A percentile compares a stretch with the other conserved stretches of the same genome.
These are phyloP conservation scores for Penicillium sp. DNA, from an alignment of 2,329 filamentous ascomycete species.

Conservation along the genomic window DNA sequence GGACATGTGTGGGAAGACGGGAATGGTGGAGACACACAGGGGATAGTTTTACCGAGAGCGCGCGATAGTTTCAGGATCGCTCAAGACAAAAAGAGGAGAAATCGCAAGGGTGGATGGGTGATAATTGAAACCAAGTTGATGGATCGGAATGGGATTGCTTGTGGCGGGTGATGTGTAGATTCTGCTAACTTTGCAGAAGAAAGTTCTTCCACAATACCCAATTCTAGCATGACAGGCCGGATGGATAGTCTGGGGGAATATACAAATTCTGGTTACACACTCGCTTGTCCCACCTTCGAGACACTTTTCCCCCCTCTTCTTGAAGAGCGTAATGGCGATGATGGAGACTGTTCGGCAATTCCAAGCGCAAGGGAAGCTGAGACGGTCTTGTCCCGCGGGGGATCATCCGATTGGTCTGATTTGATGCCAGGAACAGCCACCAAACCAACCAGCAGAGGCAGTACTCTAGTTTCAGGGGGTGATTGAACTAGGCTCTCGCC, in stretches of 20 bases:
- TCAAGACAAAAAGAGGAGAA: neutral
- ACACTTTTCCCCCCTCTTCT: neutral
- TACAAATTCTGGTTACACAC: neutral
- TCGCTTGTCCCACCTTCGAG: neutral
- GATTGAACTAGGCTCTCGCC: too few relatives aligned
- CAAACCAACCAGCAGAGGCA: neutral
- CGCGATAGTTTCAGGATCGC: neutral
- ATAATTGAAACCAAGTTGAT: neutral
- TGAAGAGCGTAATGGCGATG: neutral
- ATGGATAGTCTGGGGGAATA: too few relatives aligned
- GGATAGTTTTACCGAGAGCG: neutral
- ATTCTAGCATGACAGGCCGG: too few relatives aligned
- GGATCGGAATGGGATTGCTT: neutral
- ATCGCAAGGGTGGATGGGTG: too few relatives aligned
- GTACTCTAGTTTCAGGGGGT: neutral
- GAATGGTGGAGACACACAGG: neutral
- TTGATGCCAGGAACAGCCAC: constrained; percentile 23
- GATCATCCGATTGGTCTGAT: constrained; percentile 23
- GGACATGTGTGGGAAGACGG: neutral
- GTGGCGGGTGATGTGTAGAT: neutral
- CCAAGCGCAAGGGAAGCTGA: constrained; percentile 20
- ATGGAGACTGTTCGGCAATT: neutral
- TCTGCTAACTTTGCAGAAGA: neutral
- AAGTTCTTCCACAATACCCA: too few relatives aligned
- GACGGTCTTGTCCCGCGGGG: constrained; percentile 19